Percentiles rank a stretch among this genome's conserved stretches.
Evolutionary conservation across 495 filamentous ascomycete genomes (phyloP).

Genomic region (Penicillium samsonianum): DNA sequence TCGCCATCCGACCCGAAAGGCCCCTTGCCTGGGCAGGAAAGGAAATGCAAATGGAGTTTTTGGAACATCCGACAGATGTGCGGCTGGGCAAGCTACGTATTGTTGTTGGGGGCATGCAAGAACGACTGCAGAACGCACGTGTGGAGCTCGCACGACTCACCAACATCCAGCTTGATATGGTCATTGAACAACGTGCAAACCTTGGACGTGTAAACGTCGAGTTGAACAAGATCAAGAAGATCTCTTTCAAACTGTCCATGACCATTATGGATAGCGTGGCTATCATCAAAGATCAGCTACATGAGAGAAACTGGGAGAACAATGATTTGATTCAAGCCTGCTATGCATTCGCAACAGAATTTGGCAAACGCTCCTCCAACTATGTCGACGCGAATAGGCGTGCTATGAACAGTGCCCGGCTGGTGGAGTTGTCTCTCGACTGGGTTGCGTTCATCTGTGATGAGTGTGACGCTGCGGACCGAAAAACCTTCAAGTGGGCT

Average conservation of each 20-base stretch:
- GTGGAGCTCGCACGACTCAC: slow-evolving; percentile 72
- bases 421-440: slow-evolving; percentile 88
- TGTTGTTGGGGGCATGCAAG: slow-evolving; percentile 83
- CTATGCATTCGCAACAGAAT: slow-evolving; percentile 97
- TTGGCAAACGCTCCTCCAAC: slow-evolving; percentile 87
- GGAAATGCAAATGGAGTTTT: slow-evolving; percentile 65
- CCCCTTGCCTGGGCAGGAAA: slow-evolving; percentile 81
- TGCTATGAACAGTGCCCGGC: slow-evolving; percentile 92
- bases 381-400: slow-evolving; percentile 93
- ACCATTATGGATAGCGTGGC: slow-evolving; percentile 99
- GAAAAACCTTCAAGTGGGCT: slow-evolving; percentile 96
- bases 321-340: slow-evolving; percentile 98
- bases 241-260: slow-evolving; percentile 95
- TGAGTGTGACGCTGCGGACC: slow-evolving; percentile 91
- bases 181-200: slow-evolving; percentile 91
- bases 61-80: slow-evolving; percentile 80
- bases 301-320: slow-evolving; percentile 76
- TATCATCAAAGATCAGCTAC: slow-evolving; percentile 75
- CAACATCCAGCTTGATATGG: slow-evolving; percentile 78
- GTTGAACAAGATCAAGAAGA: slow-evolving; percentile 93
- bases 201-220: slow-evolving; percentile 87
- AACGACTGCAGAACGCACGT: slow-evolving; percentile 75
- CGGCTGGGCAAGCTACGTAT: slow-evolving; percentile 85
- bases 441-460: slow-evolving; percentile 99
- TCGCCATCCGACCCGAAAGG: slow-evolving; percentile 81